Percentiles rank a stretch among this genome's conserved stretches.
Conservation (phyloP, 1,284 basidiomycete genomes). For the Austroboletus novae-zelandiae region DNA sequence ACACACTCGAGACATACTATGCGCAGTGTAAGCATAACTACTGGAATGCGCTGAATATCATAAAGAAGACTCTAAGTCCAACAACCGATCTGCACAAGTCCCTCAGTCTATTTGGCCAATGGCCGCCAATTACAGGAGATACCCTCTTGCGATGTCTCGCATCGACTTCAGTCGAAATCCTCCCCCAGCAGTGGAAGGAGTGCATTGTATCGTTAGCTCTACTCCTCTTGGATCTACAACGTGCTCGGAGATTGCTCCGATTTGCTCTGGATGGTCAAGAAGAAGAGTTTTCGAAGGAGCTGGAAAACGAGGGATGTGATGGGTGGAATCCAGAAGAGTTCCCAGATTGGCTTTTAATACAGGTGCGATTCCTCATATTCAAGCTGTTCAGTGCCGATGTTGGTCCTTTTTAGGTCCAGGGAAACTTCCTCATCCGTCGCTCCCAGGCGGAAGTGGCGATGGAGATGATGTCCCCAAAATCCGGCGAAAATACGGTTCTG, state of each 20-base stretch:
- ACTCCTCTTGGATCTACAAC: conserved; percentile 32
- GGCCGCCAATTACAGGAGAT: conserved; percentile 26
- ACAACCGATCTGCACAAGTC: too few relatives aligned
- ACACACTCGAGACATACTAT: neutral
- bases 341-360: neutral
- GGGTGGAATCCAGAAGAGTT: conserved; percentile 1
- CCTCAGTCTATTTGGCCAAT: neutral
- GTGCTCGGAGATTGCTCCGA: neutral
- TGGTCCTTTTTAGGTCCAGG: conserved; percentile 38
- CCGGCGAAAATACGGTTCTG: conserved; percentile 35
- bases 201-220: conserved; percentile 27
- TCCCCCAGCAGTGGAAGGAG: conserved; percentile 24
- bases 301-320: conserved; percentile 20
- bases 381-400: too few relatives aligned
- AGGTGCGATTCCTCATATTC: neutral
- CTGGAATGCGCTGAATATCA: neutral
- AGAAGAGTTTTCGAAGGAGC: neutral
- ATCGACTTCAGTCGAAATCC: conserved; percentile 1
- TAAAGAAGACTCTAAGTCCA: neutral
- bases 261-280: neutral
- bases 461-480: conserved; percentile 47
- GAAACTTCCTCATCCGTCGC: conserved; percentile 38
- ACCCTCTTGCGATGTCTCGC: conserved; percentile 25
- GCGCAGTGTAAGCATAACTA: neutral
- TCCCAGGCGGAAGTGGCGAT: conserved; percentile 40